Base-by-base conservation (phyloP, 2,329 filamentous ascomycete genomes). In the Colletotrichum eleusines region DNA sequence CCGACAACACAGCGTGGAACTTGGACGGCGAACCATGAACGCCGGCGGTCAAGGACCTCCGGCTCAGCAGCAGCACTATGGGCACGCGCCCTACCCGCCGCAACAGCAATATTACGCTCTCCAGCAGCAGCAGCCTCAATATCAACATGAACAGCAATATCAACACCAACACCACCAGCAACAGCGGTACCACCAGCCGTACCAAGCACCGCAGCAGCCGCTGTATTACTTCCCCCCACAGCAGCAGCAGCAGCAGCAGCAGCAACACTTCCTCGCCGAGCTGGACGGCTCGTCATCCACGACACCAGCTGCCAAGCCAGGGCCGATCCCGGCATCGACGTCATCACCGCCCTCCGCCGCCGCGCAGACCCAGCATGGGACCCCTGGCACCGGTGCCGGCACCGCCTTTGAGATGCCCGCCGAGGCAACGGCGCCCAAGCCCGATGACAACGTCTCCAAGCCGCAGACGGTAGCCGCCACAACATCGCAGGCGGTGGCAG, bases 231-330 rank as follows among this genome's bases (percentile, higher is more conserved):
- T n/a, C n/a, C n/a, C n/a, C n/a, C n/a, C n/a, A n/a, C n/a, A n/a
- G n/a, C n/a, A n/a, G n/a, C n/a, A n/a, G n/a, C n/a, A n/a, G n/a
- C n/a, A n/a, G n/a, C n/a, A n/a, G n/a, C 31, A 31, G 16, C 66
- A 65, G 51, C 71, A 72, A 50, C 57, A 68, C 3, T 72, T 69
- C 58, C 51, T 73, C 51, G 73, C 72, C 63, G 73, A 73, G 58
- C 53, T 74, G 38, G 73, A 73, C 38, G 67, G 55, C 58, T 54
- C 70, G 33, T 44, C 46, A 8, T 5, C 33, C 64, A 35, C 48
- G 5, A n/a, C 23, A 6, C 16, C 40, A 4, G 33, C 38, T 8
- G 46, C 35, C 23, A 66, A 54, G 26, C 42, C 67, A 20, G 48
- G 63, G 33, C 67, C 50, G 33, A 62, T 63, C 23, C 59, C 61